Base-by-base conservation (phyloP, 306 rosid genomes). In the Vicia villosa region DNA sequence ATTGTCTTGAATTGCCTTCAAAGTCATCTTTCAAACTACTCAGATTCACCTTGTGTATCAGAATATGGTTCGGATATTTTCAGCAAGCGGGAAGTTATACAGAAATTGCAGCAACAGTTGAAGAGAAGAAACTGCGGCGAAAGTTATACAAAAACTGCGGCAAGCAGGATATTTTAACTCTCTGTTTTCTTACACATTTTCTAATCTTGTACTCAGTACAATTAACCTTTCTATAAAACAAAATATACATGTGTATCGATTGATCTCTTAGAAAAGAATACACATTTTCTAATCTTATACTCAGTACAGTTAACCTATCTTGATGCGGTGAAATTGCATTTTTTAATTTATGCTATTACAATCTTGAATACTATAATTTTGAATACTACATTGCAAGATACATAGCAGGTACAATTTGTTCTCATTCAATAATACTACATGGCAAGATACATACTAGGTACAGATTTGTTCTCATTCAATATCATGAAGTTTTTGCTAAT, bases 61-160 rank as follows among this genome's bases (percentile, higher is more conserved):
- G 98, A 94, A 63, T 90, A 96, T 68, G 98, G 98, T 72, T 90
- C 97, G 47, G 97, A 94, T 66, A 83, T 90, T 77, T 94, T 88
- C 72, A 88, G 89, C 57, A 94, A 90, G 84, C 86, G 98, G 30
- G 98, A 94, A 73, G 98, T 90, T 55, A 90, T 94, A 49, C 94
- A 88, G 72, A 94, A 94, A 82, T 80, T 94, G 74, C 87, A 97
- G 79, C 97, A 88, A 64, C 98, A 94, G 63, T 56, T 94, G 80
- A 90, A 90, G 89, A 83, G 96, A 74, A 86, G 98, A 78, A 96
- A 94, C 62, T n/a, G n/a, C n/a, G n/a, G n/a, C n/a, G n/a, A n/a
- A n/a, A n/a, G n/a, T n/a, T n/a, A n/a, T n/a, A n/a, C n/a, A n/a
- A n/a, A n/a, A n/a, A n/a, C n/a, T n/a, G n/a, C n/a, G n/a, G n/a